A percentile compares a stretch with the other conserved stretches of the same genome.
phyloP scores from a whole-genome alignment of 1,139 yeast genomes.

The Debaryomyces sp. region DNA sequence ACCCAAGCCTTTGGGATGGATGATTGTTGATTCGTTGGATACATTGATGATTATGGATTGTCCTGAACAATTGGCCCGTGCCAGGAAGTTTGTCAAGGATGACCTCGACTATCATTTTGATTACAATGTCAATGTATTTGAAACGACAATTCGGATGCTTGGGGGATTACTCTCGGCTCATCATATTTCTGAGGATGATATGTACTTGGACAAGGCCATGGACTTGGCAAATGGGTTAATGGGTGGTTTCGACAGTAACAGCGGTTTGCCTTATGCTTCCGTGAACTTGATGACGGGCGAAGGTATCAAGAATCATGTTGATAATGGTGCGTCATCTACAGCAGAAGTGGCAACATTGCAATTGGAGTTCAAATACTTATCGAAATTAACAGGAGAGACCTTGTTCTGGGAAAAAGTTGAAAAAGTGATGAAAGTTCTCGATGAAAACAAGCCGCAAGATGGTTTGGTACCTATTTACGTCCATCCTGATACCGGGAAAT shows the following conservation, averaged over 20 bases:
- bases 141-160: slow-evolving; percentile 90
- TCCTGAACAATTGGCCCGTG: slow-evolving; percentile 61
- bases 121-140: slow-evolving; percentile 80
- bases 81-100: slow-evolving; percentile 73
- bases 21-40: slow-evolving; percentile 87
- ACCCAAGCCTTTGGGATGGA: slow-evolving; percentile 88
- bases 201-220: slow-evolving; percentile 77
- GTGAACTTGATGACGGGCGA: slow-evolving; percentile 69
- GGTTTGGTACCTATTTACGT: slow-evolving; percentile 86
- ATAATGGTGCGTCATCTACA: slow-evolving; percentile 70
- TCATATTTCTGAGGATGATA: slow-evolving; percentile 67
- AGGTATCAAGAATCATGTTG: slow-evolving; percentile 65
- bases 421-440: slow-evolving; percentile 67
- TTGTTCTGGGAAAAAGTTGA: slow-evolving; percentile 82
- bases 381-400: slow-evolving; percentile 77
- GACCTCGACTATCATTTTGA: slow-evolving; percentile 56
- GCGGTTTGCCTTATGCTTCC: slow-evolving; percentile 79
- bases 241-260: slow-evolving; percentile 64
- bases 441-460: slow-evolving; percentile 56
- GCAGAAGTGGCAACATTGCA: slow-evolving; percentile 92
- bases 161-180: slow-evolving; percentile 89
- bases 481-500: slow-evolving; percentile 73
- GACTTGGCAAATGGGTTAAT: slow-evolving; percentile 68
- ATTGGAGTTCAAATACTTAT: slow-evolving; percentile 82
- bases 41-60: slow-evolving; percentile 83